Base-by-base conservation (phyloP, 2,329 filamentous ascomycete species). In the Paracoccidioides lutzii region DNA sequence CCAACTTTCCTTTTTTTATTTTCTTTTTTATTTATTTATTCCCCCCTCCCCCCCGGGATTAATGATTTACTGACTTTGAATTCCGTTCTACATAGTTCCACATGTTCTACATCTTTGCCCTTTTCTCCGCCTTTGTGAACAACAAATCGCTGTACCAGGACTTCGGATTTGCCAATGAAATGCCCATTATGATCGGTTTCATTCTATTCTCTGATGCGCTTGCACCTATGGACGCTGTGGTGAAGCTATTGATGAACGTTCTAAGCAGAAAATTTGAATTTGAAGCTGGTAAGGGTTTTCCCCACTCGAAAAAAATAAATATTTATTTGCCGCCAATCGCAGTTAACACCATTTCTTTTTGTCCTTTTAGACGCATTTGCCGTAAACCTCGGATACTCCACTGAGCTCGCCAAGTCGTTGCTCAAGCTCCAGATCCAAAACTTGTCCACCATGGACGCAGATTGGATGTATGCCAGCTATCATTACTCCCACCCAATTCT, bases 401-500 rank as follows among this genome's bases (percentile, higher is more conserved):
- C 81, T 48, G 84, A 96, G 71, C 83, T 98, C 53, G 89, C 90
- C 45, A 79, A 82, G 60, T 93, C 89, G 28, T 81, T 98, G 60
- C 90, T 98, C 75, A 96, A 96, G 77, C 86, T 98, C 53, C 94
- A 98, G 75, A 89, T 96, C 66, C 90, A 97, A 77, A 98, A 98
- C 69, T 79, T 98, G 63, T 95, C 89, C 73, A 94, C 88, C 59
- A 97, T 98, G 91, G 93, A 98, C 66, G 93, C 93, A 33, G 94
- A 98, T 74, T 95, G 88, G 87, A 83, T 96, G 81, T 98, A 95
- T 73, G 93, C 93, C 54, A 94, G 86, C 74, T 98, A 97, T 78
- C 90, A 98, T 76, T 96, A 94, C 79, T 96, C 91, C 30, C 93
- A 98, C 74, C 93, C 93, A 0, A 96, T 97, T 62, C 77, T 98